Base-by-base conservation (phyloP, 371 early-diverging fungal genomes). In the Rhizopus arrhizus region DNA sequence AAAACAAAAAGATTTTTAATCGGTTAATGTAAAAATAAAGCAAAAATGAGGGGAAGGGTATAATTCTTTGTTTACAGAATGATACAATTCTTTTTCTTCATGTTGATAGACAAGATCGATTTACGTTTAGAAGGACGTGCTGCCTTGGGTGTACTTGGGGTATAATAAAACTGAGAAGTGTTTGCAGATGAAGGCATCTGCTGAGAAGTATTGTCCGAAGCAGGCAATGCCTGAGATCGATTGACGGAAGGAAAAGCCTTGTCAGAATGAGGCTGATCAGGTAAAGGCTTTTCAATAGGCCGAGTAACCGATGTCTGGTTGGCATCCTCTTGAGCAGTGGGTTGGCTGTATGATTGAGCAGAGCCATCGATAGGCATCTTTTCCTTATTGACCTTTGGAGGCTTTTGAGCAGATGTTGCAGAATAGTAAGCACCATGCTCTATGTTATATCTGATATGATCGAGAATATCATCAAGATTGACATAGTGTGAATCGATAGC, bases 361-460 rank as follows among this genome's bases (percentile, higher is more conserved):
- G 6, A 1, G 36, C 36, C 36, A 22, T 36, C 36, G 6, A 36
- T 2, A 9, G 9, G 2, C 11, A 36, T 9, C 6, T 36, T 11
- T 36, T 36, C 36, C 11, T 9, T 43, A 9, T 15, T 43, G 5
- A 13, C n/a, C n/a, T 43, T 43, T 43, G 43, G 1, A n/a, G 15
- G 0, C 13, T 43, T 22, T 22, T 22, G 22, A 22, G 2, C 22
- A 22, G 43, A n/a, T 15, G 1, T 13, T 1, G 5, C n/a, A 43
- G 5, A 11, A 13, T 43, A 9, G 43, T 43, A 43, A 43, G 4
- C 56, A 5, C 59, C 52, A 13, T 50, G 50, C 4, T 50, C 45
- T 55, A 59, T 59, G 2, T 59, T 56, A 35, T 55, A 15, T 36
- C 50, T 59, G 28, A 64, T 28, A 12, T 47, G 16, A 11, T 40